Percentiles rank a stretch among this genome's conserved stretches.
Conservation (phyloP, 78 protist genomes). For the Bodo saltans region DNA sequence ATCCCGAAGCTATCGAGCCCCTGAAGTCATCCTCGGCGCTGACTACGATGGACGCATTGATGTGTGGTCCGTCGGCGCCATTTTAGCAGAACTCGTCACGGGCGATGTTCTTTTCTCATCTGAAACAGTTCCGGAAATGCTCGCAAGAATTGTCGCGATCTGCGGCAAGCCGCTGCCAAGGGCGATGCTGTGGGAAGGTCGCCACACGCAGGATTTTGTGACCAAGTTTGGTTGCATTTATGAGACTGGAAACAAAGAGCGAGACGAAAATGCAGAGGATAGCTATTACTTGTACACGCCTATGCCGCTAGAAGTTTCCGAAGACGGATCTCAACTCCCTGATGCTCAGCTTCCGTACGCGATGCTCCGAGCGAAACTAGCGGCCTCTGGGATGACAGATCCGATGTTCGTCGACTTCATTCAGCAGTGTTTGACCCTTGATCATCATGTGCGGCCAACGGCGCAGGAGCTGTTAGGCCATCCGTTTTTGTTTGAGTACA, state of each 20-base stretch:
- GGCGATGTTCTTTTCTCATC: conserved; percentile 47
- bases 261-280: too few relatives aligned
- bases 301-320: too few relatives aligned
- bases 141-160: conserved; percentile 21
- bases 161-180: conserved; percentile 28
- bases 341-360: too few relatives aligned
- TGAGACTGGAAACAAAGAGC: too few relatives aligned
- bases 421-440: background rate
- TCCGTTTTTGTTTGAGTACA: too few relatives aligned
- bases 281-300: too few relatives aligned
- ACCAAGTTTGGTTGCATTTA: too few relatives aligned
- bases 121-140: conserved; percentile 27
- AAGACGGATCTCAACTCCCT: too few relatives aligned
- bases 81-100: conserved; percentile 61
- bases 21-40: conserved; percentile 52
- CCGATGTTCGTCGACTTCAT: background rate
- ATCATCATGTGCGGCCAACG: background rate
- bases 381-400: background rate
- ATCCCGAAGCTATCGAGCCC: conserved; percentile 70
- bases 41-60: conserved; percentile 43
- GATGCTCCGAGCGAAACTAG: background rate
- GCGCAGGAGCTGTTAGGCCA: background rate
- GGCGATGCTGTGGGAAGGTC: background rate
- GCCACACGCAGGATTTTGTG: too few relatives aligned
- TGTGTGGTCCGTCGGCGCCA: conserved; percentile 70